These are phyloP conservation scores for Spergularia bocconei DNA, from an alignment of 148 eudicot genomes.

Conservation along the genomic window DNA sequence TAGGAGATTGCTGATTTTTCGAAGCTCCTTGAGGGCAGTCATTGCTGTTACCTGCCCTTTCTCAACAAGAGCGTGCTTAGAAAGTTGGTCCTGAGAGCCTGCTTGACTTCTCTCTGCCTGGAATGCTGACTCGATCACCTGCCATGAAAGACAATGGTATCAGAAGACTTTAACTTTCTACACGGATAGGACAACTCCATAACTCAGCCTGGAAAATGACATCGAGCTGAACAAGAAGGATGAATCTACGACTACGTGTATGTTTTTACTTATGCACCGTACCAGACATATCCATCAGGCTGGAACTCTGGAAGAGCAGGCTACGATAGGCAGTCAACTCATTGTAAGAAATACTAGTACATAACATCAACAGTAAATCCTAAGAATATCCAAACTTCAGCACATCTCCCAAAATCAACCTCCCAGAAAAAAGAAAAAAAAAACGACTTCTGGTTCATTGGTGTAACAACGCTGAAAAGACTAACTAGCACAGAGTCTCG, in stretches of 20 bases:
- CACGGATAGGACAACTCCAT: not conserved
- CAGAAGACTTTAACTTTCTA: conserved; percentile 1
- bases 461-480: not conserved
- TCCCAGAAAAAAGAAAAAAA: not conserved
- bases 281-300: too few species aligned
- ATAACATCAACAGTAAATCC: not conserved
- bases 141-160: conserved; percentile 19
- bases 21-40: conserved; percentile 84
- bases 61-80: conserved; percentile 56
- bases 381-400: not conserved
- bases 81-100: conserved; percentile 40
- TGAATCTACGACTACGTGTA: too few species aligned
- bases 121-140: conserved; percentile 81
- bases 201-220: conserved; percentile 2
- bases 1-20: conserved; percentile 81
- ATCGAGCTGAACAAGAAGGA: not conserved
- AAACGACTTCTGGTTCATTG: not conserved
- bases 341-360: too few species aligned
- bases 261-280: too few species aligned
- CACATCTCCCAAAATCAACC: not conserved
- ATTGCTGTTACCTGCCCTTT: conserved; percentile 78
- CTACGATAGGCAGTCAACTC: too few species aligned
- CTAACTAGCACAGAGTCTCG: not conserved
- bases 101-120: conserved; percentile 53
- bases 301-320: too few species aligned